phyloP scores from a whole-genome alignment of 2,329 filamentous ascomycete species.

The Colletotrichum cereale region DNA sequence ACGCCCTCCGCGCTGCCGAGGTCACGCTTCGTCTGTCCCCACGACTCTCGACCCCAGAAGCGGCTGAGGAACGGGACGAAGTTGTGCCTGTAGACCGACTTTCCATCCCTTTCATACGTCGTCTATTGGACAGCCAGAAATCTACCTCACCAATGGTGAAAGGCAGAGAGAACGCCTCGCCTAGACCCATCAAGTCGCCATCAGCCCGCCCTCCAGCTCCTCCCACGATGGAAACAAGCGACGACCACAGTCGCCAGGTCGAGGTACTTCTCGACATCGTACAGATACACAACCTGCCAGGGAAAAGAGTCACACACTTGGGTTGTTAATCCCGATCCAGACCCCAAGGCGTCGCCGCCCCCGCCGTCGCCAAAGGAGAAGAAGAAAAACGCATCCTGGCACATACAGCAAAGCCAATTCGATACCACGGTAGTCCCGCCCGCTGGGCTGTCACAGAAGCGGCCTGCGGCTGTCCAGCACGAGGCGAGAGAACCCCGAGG shows the following conservation, averaged over 20 bases:
- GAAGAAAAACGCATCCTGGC: not conserved
- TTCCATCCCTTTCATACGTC: not conserved
- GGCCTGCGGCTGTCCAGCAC: not conserved
- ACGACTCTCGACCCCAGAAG: not conserved
- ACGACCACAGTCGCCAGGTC: not conserved
- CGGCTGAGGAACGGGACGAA: not conserved
- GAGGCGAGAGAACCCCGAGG: not conserved
- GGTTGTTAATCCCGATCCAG: not conserved
- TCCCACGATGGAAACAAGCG: conserved; percentile 5
- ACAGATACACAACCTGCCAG: conserved; percentile 22
- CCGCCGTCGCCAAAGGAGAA: not conserved
- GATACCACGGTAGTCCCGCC: not conserved
- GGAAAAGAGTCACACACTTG: not conserved
- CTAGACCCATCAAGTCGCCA: not conserved
- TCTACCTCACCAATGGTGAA: not conserved
- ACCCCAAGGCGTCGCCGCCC: not conserved
- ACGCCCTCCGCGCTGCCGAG: not conserved
- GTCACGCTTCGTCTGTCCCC: not conserved
- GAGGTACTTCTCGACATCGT: conserved; percentile 33
- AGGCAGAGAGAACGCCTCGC: not conserved
- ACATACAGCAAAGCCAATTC: not conserved
- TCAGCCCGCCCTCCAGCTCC: not conserved
- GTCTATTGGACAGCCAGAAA: not conserved
- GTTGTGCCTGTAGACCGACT: not conserved
- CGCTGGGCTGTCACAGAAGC: not conserved